These are phyloP conservation scores for Arabis hirsuta DNA, from an alignment of 345 rosid genomes.

Conservation along the genomic window DNA sequence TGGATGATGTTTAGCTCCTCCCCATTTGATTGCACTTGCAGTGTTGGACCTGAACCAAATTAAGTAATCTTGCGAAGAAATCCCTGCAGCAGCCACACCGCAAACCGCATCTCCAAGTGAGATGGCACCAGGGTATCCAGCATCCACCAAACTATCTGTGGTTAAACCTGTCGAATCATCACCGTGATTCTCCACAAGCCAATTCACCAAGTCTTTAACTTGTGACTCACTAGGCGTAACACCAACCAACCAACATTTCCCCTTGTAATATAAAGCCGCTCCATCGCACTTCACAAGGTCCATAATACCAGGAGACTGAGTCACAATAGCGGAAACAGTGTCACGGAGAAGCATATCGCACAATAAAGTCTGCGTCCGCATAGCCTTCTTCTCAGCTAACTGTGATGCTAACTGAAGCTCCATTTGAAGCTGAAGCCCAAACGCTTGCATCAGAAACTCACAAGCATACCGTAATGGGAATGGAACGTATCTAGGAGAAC, in stretches of 20 bases:
- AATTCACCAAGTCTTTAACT: constrained; percentile 64
- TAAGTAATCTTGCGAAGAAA: constrained; percentile 69
- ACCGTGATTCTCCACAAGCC: constrained; percentile 68
- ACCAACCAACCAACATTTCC: constrained; percentile 71
- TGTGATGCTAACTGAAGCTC: constrained; percentile 75
- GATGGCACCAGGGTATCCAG: constrained; percentile 72
- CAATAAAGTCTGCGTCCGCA: constrained; percentile 67
- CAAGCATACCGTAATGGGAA: constrained; percentile 85
- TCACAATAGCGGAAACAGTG: constrained; percentile 69
- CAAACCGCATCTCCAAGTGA: constrained; percentile 78
- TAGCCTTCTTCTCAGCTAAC: constrained; percentile 67
- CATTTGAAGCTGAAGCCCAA: constrained; percentile 73
- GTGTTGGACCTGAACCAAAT: constrained; percentile 93
- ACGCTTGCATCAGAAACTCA: constrained; percentile 84
- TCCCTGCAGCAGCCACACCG: constrained; percentile 80
- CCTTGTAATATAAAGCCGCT: constrained; percentile 70
- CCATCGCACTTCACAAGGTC: constrained; percentile 94
- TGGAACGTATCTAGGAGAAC: constrained; percentile 69
- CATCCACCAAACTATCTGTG: constrained; percentile 74
- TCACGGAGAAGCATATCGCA: constrained; percentile 91
- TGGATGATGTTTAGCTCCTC: constrained; percentile 84
- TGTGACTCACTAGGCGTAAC: constrained; percentile 77
- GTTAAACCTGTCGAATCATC: constrained; percentile 72
- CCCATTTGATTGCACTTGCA: constrained; percentile 82
- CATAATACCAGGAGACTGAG: constrained; percentile 85